Percentiles rank a stretch among this genome's conserved stretches.
phyloP scores from a whole-genome alignment of 768 basidiomycete species.

The Termitomyces sp. region DNA sequence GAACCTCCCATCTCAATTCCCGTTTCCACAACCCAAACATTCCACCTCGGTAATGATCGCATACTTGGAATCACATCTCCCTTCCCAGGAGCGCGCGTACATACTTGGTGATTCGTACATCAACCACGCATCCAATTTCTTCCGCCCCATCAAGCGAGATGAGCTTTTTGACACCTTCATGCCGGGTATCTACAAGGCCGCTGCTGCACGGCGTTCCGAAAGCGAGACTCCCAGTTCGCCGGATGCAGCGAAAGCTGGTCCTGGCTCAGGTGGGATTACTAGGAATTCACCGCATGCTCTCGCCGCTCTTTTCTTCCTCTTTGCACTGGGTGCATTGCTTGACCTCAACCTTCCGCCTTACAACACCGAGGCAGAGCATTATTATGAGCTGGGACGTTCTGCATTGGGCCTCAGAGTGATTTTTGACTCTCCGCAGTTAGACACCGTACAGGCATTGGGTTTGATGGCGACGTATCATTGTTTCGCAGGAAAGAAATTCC shows the following conservation, averaged over 20 bases:
- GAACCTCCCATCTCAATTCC: constrained; percentile 37
- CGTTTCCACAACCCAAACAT: constrained; percentile 32
- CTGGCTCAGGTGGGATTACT: background rate
- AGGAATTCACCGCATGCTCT: constrained; percentile 41
- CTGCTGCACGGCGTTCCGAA: constrained; percentile 11
- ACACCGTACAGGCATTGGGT: constrained; percentile 58
- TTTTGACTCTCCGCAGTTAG: constrained; percentile 51
- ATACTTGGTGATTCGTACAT: constrained; percentile 40
- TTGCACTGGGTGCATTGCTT: constrained; percentile 60
- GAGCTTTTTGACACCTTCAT: constrained; percentile 40
- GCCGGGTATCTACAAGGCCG: constrained; percentile 34
- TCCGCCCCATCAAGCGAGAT: constrained; percentile 45
- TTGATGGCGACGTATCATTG: constrained; percentile 55
- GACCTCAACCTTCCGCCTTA: constrained; percentile 49
- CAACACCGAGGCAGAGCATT: constrained; percentile 57
- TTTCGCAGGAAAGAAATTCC: constrained; percentile 49
- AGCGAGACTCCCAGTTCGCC: constrained; percentile 9
- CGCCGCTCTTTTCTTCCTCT: constrained; percentile 52
- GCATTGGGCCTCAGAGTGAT: constrained; percentile 48
- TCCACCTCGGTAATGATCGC: constrained; percentile 26
- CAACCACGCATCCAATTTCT: constrained; percentile 45
- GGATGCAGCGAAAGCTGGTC: background rate
- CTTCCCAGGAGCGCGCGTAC: constrained; percentile 38
- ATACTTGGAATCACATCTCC: constrained; percentile 38
- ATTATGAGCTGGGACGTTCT: constrained; percentile 54